Conservation (phyloP, 1,284 basidiomycete genomes). For the Leccinum brunneo-olivaceum region DNA sequence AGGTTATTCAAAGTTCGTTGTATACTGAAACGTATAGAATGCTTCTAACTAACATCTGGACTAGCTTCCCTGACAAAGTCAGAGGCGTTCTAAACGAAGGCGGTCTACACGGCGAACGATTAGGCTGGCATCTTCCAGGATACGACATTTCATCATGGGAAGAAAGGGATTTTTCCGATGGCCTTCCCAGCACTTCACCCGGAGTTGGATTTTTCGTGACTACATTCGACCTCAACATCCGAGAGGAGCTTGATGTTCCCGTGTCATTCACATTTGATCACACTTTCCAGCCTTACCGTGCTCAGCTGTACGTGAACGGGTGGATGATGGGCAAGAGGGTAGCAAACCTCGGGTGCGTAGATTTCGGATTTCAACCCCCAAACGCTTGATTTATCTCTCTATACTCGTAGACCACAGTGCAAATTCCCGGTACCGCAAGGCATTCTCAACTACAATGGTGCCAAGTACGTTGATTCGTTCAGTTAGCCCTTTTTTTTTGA, state of each 20-base stretch:
- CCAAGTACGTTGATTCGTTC: constrained; percentile 47
- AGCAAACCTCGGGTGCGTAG: constrained; percentile 56
- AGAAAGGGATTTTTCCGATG: constrained; percentile 44
- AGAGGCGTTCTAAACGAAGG: constrained; percentile 75
- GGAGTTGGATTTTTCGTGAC: constrained; percentile 79
- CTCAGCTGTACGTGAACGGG: constrained; percentile 73
- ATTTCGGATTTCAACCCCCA: neutral
- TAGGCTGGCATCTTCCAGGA: constrained; percentile 77
- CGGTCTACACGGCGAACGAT: constrained; percentile 70
- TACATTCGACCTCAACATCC: constrained; percentile 57
- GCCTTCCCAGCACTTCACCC: constrained; percentile 48
- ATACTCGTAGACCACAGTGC: constrained; percentile 50
- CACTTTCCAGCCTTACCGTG: constrained; percentile 57
- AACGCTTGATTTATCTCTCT: constrained; percentile 3
- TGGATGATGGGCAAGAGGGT: constrained; percentile 81
- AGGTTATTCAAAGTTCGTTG: constrained; percentile 61
- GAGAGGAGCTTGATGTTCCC: constrained; percentile 52
- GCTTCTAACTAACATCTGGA: constrained; percentile 4
- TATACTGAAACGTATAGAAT: neutral
- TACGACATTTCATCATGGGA: constrained; percentile 62
- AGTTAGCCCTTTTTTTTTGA: neutral
- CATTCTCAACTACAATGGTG: constrained; percentile 62
- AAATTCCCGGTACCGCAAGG: constrained; percentile 77
- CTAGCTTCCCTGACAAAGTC: constrained; percentile 57
- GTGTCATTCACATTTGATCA: constrained; percentile 67